A percentile compares a stretch with the other conserved stretches of the same genome.
Evolutionary conservation across 768 basidiomycete genomes (phyloP).

Genomic region (Chalciporus sphaerocephalus): DNA sequence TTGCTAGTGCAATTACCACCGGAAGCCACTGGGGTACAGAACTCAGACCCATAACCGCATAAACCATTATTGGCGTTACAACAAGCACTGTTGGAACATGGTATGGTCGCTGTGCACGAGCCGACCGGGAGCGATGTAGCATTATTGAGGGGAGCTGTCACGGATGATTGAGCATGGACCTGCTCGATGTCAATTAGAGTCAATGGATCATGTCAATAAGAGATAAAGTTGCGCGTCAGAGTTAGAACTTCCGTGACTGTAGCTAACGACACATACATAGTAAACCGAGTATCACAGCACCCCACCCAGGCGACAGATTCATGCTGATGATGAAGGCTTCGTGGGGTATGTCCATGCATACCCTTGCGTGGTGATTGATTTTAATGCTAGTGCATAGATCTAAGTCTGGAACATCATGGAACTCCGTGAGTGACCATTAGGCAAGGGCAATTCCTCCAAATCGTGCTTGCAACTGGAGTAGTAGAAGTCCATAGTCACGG

Average conservation of each 20-base stretch:
- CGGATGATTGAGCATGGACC: not conserved
- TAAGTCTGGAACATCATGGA: not conserved
- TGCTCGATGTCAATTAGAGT: not conserved
- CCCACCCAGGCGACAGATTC: not conserved
- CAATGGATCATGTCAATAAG: not conserved
- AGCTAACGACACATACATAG: not conserved
- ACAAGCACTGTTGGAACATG: not conserved
- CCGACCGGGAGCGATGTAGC: not conserved
- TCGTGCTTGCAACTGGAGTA: no score
- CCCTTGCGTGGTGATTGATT: not conserved
- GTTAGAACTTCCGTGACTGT: no score
- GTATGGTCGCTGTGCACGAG: not conserved
- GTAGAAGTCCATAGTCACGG: no score
- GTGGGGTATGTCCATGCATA: not conserved
- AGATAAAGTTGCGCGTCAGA: not conserved
- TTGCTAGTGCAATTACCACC: not conserved
- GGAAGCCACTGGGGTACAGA: not conserved
- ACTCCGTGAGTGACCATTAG: not conserved
- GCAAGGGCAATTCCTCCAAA: no score
- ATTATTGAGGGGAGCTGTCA: not conserved
- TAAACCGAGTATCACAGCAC: not conserved
- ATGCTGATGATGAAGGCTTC: not conserved
- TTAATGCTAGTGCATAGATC: not conserved
- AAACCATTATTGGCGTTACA: not conserved
- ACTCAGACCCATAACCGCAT: not conserved